Base-by-base conservation (phyloP, 1,284 basidiomycete species). In the Naganishia sp. region DNA sequence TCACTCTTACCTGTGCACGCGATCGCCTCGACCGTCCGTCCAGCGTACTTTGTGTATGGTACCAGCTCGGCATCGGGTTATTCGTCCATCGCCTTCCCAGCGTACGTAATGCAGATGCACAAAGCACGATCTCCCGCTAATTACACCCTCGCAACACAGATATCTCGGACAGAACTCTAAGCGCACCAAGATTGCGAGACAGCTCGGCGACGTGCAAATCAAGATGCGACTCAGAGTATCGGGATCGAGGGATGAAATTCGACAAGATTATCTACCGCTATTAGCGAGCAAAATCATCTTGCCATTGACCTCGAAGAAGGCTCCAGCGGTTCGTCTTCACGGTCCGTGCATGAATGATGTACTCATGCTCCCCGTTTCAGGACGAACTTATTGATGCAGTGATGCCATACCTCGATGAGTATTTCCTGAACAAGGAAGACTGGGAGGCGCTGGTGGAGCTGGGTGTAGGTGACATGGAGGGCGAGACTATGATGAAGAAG, bases 151-250 rank as follows among this genome's bases (percentile, higher is more conserved):
- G 32, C 53, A 31, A 28, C 39, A 15, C 72, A 94, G 91, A 72
- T 98, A 94, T 93, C 86, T 99, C 9, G 95, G 95, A 13, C 92
- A 98, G 76, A 98, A 98, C 77, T 97, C 94, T 55, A 97, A 94
- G 75, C 89, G 90, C 78, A 83, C 80, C 70, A 95, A 96, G 73
- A 83, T 98, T 5, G 83, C 78, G 58, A 85, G 94, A 53, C 88
- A 90, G 69, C 83, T 98, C 23, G 86, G 87, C 31, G 96, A 99
- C 70, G 86, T 98, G 21, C 95, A 98, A 77, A 90, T 93, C 61
- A 89, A 90, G 62, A 97, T 99, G 94, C 87, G 96, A 1, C 83
- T 98, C 56, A 89, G 89, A 71, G 90, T 94, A 0, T 94, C 93
- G 1, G 94, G 92, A 1, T 87, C 94, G 77, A 88, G 89, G 75